Evolutionary conservation across 768 basidiomycete genomes (phyloP).

Genomic region (Boletus eberwhitei): DNA sequence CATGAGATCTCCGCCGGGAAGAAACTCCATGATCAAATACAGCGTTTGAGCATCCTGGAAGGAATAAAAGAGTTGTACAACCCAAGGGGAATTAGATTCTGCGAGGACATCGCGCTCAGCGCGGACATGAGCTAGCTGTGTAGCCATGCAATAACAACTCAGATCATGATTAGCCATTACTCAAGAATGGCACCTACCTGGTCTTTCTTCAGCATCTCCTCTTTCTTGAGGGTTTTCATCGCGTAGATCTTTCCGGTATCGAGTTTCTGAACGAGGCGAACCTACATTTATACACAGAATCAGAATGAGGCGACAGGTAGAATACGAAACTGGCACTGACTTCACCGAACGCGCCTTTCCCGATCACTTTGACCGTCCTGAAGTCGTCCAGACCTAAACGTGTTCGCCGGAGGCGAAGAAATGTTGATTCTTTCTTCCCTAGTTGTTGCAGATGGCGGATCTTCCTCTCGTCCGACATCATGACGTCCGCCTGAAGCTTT

Average conservation of each 20-base stretch:
- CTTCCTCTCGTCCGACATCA: slow-evolving; percentile 81
- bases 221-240: slow-evolving; percentile 97
- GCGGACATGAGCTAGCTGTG: slow-evolving; percentile 92
- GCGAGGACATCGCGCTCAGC: slow-evolving; percentile 97
- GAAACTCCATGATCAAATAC: slow-evolving; percentile 98
- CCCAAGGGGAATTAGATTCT: slow-evolving; percentile 93
- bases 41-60: slow-evolving; percentile 92
- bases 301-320: neutral
- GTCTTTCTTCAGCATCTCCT: slow-evolving; percentile 99
- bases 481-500: slow-evolving; percentile 63
- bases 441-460: slow-evolving; percentile 77
- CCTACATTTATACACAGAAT: slow-evolving; percentile 34
- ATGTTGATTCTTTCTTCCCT: slow-evolving; percentile 86
- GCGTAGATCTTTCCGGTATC: slow-evolving; percentile 99
- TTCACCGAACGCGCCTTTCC: slow-evolving; percentile 98
- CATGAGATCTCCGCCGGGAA: slow-evolving; percentile 98
- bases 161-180: neutral
- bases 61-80: slow-evolving; percentile 96
- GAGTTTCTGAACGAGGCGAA: slow-evolving; percentile 91
- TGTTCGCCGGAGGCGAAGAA: slow-evolving; percentile 83
- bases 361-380: slow-evolving; percentile 96
- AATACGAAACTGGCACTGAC: slow-evolving; percentile 39
- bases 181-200: slow-evolving; percentile 53
- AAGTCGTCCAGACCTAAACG: slow-evolving; percentile 91
- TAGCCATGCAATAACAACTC: neutral